These are phyloP conservation scores for Myriosclerotinia duriaeana DNA, from an alignment of 2,329 filamentous ascomycete genomes.

Conservation along the genomic window DNA sequence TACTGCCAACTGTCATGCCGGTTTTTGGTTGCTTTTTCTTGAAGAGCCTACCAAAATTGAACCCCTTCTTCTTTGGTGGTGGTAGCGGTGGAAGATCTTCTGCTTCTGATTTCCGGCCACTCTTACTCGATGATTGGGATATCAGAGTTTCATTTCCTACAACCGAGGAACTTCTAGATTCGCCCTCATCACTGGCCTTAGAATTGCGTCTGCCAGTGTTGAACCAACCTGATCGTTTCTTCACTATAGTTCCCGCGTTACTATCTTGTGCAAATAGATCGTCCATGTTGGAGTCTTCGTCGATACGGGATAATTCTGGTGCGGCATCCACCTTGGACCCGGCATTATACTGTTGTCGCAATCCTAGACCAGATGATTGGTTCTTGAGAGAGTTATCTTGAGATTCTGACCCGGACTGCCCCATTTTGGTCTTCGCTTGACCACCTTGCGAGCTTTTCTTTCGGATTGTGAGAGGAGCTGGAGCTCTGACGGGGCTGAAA, in stretches of 20 bases:
- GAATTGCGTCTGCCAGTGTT: slow-evolving; percentile 34
- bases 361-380: slow-evolving; percentile 26
- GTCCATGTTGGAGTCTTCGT: slow-evolving; percentile 28
- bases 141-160: slow-evolving; percentile 22
- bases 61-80: slow-evolving; percentile 36
- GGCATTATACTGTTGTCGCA: slow-evolving; percentile 33
- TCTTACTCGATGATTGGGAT: slow-evolving; percentile 30
- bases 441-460: slow-evolving; percentile 37
- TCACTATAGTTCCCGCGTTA: slow-evolving; percentile 33
- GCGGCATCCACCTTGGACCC: slow-evolving; percentile 20
- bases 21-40: slow-evolving; percentile 35
- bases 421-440: slow-evolving; percentile 13
- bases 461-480: slow-evolving; percentile 39
- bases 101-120: slow-evolving; percentile 19
- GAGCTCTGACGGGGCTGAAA: slow-evolving; percentile 36
- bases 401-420: neutral
- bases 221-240: slow-evolving; percentile 40
- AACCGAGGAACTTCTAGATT: slow-evolving; percentile 27
- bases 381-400: slow-evolving; percentile 12
- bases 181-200: slow-evolving; percentile 31
- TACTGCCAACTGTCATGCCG: slow-evolving; percentile 38
- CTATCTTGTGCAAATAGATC: slow-evolving; percentile 31
- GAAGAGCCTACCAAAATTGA: slow-evolving; percentile 38
- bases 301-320: slow-evolving; percentile 30
- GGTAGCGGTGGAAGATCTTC: slow-evolving; percentile 15